Base-by-base conservation (phyloP, 1,284 basidiomycete genomes). In the Cryptococcus floricola region DNA sequence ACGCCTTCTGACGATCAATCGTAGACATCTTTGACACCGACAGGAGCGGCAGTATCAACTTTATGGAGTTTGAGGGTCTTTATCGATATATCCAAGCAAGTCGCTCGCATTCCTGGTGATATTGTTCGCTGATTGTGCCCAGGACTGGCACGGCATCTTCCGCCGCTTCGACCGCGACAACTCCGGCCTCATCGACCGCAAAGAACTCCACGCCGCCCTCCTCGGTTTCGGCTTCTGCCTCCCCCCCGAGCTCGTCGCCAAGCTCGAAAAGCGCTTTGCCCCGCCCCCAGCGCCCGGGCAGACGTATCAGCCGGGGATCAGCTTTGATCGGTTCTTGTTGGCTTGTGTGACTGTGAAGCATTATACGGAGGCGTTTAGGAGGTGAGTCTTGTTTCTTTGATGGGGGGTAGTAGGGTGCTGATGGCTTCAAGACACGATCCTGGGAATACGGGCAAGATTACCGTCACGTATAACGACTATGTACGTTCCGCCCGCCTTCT, bases 81-180 rank as follows among this genome's bases (percentile, higher is more conserved):
- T 76, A 72, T 52, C 61, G 71, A 23, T 76, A 76, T 59, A 76
- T 76, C 64, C 70, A 74, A 61, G 72, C 67, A 39, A 4, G 39
- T 16, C 34, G 34, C 28, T 49, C 14, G 16, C 45, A 8, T 5
- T 18, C 12, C 31, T 23, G 13, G 14, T 41, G 28, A 9, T 45
- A 19, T 46, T 27, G 47, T 39, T 19, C 43, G 48, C 34, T 49
- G 45, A 25, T 28, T 19, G 19, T 19, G 19, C 10, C 31, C 48
- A 75, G 68, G 74, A 76, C 66, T 76, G 74, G 74, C 71, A 76
- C 64, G 70, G 62, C 47, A 76, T 76, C 53, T 76, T 76, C 62
- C 68, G 65, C 39, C 71, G 73, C 16, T 76, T 76, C 59, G 74
- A 76, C 63, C 60, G 68, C n/a, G 74, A 76, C 63, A 58, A 64